Conservation (phyloP, 192 early-diverging fungal species). For the Coemansia sp. region DNA sequence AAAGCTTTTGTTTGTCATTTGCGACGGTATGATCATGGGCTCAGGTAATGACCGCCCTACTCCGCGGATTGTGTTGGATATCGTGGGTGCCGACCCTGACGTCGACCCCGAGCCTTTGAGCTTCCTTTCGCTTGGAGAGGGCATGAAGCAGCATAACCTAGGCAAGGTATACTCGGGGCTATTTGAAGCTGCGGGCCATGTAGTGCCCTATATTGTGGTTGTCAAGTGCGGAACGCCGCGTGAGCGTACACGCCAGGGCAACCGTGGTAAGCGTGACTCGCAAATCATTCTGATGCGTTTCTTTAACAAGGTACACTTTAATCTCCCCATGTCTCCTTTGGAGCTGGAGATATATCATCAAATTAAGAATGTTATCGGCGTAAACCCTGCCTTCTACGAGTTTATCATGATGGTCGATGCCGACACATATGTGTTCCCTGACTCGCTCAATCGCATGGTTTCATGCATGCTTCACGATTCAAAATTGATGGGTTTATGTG, state of each 20-base stretch:
- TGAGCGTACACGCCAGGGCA: constrained; percentile 88
- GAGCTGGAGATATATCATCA: constrained; percentile 99
- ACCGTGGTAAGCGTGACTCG: constrained; percentile 98
- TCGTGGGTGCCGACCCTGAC: constrained; percentile 89
- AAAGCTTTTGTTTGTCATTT: constrained; percentile 92
- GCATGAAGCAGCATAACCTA: constrained; percentile 88
- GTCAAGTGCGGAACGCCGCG: constrained; percentile 87
- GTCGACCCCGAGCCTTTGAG: constrained; percentile 79
- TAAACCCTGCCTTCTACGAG: constrained; percentile 97
- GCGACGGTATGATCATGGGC: constrained; percentile 96
- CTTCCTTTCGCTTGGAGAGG: constrained; percentile 86
- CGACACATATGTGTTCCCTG: constrained; percentile 90
- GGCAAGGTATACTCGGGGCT: constrained; percentile 96
- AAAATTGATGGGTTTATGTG: constrained; percentile 93
- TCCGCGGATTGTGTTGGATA: constrained; percentile 92
- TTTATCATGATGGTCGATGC: constrained; percentile 98
- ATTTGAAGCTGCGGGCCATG: constrained; percentile 85
- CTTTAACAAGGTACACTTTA: constrained; percentile 94
- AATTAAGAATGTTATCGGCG: constrained; percentile 99
- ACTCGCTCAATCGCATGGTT: constrained; percentile 95
- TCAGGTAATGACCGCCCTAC: constrained; percentile 95
- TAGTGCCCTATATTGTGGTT: constrained; percentile 92
- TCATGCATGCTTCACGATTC: constrained; percentile 92
- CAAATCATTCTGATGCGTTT: constrained; percentile 98
- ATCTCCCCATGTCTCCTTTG: constrained; percentile 88